Base-by-base conservation (phyloP, 2,329 filamentous ascomycete genomes). In the Didymella sp. region DNA sequence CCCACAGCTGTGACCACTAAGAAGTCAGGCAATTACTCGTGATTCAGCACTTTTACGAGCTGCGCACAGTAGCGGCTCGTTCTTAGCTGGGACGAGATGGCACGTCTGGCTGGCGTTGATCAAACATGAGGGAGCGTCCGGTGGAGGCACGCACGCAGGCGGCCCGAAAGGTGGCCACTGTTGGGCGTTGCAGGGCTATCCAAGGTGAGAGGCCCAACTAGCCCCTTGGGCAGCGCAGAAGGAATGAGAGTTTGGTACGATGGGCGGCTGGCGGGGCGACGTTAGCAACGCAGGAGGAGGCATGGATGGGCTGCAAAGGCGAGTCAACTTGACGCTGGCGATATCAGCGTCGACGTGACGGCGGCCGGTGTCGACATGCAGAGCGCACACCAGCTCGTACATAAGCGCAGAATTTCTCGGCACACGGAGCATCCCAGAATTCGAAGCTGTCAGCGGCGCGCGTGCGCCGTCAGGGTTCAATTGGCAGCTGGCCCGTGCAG, bases 171-270 rank as follows among this genome's bases (percentile, higher is more conserved):
- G 3, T 40, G 25, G 28, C 15, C 31, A 25, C n/a, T 13, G 35
- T 47, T 47, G 51, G 51, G 51, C 51, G 25, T 37, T 21, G 51
- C 51, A 38, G 28, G 43, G 51, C 12, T 35, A 25, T 22, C 40
- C 31, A 24, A 35, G 6, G 35, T 22, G 17, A 4, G 4, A 22
- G 2, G 35, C 53, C 53, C 41, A 51, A 46, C 35, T 28, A 31
- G 46, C 35, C 24, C 46, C 54, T 57, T 51, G 54, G 54, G 54
- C 53, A 28, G 35, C 44, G 40, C 22, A 30, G 28, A 19, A n/a
- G 28, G 47, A 43, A 35, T 33, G 37, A 25, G 43, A 51, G 54
- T 57, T 51, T 57, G 54, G 54, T 38, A 31, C 42, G 38, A 48
- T 54, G 33, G 19, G 27, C 50, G 43, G 50, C 25, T 25, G 50